These are phyloP conservation scores for Saccharomyces kudriavzevii DNA, from an alignment of 805 yeast species.

Conservation along the genomic window DNA sequence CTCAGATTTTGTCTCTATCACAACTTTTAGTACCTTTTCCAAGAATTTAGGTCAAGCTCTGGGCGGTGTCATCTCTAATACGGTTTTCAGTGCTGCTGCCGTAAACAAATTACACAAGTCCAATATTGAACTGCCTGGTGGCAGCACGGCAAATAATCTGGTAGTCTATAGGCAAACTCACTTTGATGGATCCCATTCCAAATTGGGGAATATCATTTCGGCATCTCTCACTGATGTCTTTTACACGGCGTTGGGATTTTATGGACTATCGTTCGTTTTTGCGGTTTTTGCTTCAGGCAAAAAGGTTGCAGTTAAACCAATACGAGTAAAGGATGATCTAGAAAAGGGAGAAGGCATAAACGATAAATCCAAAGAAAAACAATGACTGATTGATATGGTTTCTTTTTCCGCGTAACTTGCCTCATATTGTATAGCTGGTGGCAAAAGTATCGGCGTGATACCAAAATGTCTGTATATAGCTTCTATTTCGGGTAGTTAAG, in stretches of 20 bases:
- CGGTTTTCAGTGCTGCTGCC: conserved; percentile 17
- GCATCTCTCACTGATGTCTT: conserved; percentile 16
- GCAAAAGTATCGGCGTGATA: neutral
- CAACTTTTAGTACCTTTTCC: conserved; percentile 19
- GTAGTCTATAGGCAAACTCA: conserved; percentile 14
- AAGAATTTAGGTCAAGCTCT: conserved; percentile 20
- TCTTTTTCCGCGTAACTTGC: too few relatives aligned
- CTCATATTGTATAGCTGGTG: neutral
- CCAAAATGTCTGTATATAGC: neutral
- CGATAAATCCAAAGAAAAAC: neutral
- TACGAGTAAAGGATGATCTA: neutral
- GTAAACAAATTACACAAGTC: conserved; percentile 7
- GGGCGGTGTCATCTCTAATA: conserved; percentile 21
- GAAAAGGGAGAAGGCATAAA: neutral
- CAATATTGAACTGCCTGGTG: conserved; percentile 2
- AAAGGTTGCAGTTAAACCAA: conserved; percentile 2
- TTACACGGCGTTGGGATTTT: conserved; percentile 17
- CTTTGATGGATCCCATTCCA: conserved; percentile 15
- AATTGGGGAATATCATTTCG: conserved; percentile 11
- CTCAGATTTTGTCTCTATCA: conserved; percentile 18
- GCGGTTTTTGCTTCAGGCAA: conserved; percentile 15
- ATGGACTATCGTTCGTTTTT: conserved; percentile 12
- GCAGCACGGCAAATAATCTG: conserved; percentile 12
- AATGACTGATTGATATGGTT: neutral
- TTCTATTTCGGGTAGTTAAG: too few relatives aligned